Conservation (phyloP, 345 rosid species). For the Melaleuca alternifolia region DNA sequence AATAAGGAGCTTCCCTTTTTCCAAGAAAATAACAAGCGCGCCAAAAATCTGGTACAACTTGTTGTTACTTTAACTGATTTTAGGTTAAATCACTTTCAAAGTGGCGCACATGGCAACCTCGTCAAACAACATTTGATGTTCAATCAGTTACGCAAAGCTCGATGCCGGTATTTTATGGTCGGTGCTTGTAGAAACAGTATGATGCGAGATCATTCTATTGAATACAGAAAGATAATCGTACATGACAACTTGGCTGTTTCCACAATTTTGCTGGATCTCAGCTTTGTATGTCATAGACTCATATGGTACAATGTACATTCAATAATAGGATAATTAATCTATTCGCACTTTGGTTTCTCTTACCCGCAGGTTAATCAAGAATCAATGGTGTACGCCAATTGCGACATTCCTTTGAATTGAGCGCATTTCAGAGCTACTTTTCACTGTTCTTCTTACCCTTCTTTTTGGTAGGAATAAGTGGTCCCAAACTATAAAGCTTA, state of each 20-base stretch:
- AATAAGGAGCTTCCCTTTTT: not conserved
- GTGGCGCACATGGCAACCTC: not conserved
- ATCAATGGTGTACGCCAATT: not conserved
- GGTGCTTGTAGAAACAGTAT: conserved; percentile 36
- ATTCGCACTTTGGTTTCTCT: not conserved
- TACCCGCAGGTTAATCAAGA: not conserved
- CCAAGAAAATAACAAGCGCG: not conserved
- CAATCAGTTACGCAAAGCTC: conserved; percentile 29
- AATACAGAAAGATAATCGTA: not conserved
- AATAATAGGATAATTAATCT: not conserved
- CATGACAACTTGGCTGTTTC: not conserved
- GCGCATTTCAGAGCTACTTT: not conserved
- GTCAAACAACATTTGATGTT: not conserved
- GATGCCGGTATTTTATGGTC: conserved; percentile 48
- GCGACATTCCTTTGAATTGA: not conserved
- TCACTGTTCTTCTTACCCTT: not conserved
- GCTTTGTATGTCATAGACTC: not conserved
- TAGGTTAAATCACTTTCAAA: not conserved
- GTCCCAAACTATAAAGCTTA: conserved; percentile 25
- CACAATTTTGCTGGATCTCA: not conserved
- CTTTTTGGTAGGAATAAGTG: conserved; percentile 26
- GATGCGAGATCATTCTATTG: not conserved
- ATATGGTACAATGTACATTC: not conserved
- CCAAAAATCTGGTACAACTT: not conserved
- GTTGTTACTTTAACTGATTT: not conserved